Evolutionary conservation across 176 grass and related monocot species (phyloP).

Genomic region (Stipa capillata): DNA sequence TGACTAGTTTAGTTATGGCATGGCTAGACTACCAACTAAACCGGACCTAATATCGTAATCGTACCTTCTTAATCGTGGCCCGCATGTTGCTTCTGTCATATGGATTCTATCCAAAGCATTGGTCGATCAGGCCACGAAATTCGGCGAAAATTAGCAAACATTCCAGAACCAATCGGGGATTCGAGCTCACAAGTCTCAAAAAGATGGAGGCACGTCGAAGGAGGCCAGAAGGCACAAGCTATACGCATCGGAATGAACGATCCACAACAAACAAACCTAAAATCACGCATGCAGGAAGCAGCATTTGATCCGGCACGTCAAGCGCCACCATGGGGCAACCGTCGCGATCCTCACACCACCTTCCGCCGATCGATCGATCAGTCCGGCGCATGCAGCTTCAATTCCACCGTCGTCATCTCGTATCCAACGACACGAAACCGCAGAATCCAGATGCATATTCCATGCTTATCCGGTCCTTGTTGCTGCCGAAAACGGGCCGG

Average conservation of each 20-base stretch:
- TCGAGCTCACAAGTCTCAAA: not conserved
- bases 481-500: not conserved
- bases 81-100: too few species aligned
- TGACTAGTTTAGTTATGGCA: too few species aligned
- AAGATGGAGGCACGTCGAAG: not conserved
- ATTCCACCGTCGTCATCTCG: not conserved
- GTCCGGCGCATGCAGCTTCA: not conserved
- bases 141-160: not conserved
- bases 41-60: too few species aligned
- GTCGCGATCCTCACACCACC: not conserved
- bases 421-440: too few species aligned
- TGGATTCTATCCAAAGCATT: too few species aligned
- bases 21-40: too few species aligned
- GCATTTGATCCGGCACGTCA: not conserved
- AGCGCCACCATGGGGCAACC: not conserved
- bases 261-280: not conserved
- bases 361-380: too few species aligned
- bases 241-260: not conserved
- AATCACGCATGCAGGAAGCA: not conserved
- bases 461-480: not conserved
- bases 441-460: too few species aligned
- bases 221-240: not conserved
- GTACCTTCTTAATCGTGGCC: too few species aligned
- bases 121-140: too few species aligned
- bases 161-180: not conserved